phyloP scores from a whole-genome alignment of 768 basidiomycete genomes.

The Tulasnella calospora region DNA sequence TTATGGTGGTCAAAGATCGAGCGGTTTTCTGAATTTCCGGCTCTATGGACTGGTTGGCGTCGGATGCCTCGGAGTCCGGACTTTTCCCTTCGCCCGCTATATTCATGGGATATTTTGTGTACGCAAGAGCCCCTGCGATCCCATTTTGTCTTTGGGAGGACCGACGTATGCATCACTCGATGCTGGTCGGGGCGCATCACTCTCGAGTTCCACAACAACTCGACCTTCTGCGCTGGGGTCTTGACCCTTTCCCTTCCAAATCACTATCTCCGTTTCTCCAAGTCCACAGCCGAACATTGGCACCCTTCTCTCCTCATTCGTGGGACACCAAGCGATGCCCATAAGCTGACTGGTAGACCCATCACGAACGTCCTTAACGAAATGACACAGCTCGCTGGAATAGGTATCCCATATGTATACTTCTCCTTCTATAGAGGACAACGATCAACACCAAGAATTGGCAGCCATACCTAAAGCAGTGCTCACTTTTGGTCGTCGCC shows the following conservation, averaged over 20 bases:
- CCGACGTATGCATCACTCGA: no score
- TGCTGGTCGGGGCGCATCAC: no score
- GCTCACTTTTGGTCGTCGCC: constrained; percentile 59
- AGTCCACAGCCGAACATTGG: background rate
- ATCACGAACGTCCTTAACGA: background rate
- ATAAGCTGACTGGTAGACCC: background rate
- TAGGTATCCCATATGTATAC: constrained; percentile 85
- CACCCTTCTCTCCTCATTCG: background rate
- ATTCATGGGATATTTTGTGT: no score
- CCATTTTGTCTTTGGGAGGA: no score
- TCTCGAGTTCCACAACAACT: no score
- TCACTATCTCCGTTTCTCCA: background rate
- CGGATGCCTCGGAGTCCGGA: no score
- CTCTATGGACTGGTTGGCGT: no score
- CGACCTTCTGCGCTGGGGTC: background rate
- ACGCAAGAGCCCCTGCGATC: no score
- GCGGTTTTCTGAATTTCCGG: no score
- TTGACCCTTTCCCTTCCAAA: background rate
- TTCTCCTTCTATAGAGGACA: constrained; percentile 50
- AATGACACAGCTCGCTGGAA: constrained; percentile 61
- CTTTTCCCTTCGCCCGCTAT: no score
- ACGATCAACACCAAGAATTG: background rate
- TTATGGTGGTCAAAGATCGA: no score
- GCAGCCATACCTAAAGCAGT: background rate
- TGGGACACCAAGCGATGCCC: background rate